Percentiles rank a stretch among this genome's conserved stretches.
These are phyloP conservation scores for Citeromyces matritensis DNA, from an alignment of 805 yeast genomes.

Conservation along the genomic window DNA sequence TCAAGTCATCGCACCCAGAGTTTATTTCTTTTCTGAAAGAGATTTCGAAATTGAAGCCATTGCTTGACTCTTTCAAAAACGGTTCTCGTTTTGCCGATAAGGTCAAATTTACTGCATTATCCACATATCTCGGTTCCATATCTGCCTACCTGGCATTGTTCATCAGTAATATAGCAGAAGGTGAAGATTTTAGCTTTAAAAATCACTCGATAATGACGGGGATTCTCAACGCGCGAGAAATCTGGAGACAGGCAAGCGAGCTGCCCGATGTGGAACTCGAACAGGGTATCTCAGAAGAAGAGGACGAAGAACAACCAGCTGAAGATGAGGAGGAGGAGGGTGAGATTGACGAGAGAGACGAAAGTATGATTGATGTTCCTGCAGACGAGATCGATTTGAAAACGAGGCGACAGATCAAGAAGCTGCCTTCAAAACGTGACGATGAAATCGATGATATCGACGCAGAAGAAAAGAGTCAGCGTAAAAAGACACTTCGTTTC, in stretches of 20 bases:
- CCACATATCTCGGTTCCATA: conserved; percentile 68
- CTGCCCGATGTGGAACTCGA: conserved; percentile 19
- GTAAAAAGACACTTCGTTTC: conserved; percentile 77
- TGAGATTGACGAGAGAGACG: conserved; percentile 6
- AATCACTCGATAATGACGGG: conserved; percentile 86
- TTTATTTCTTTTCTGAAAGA: conserved; percentile 66
- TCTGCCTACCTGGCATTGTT: conserved; percentile 69
- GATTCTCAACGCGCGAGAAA: conserved; percentile 65
- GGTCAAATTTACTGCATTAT: conserved; percentile 54
- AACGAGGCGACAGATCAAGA: conserved; percentile 35
- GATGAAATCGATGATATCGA: conserved; percentile 68
- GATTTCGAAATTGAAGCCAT: conserved; percentile 22
- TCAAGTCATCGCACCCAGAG: conserved; percentile 67
- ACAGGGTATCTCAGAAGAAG: conserved; percentile 8
- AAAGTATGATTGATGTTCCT: conserved; percentile 8
- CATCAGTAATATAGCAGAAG: conserved; percentile 33
- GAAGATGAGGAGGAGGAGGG: conserved; percentile 6
- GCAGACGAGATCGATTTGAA: conserved; percentile 36
- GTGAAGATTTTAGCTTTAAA: conserved; percentile 46
- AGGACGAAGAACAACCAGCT: conserved; percentile 11
- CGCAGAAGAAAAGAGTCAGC: conserved; percentile 67
- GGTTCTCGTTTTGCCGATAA: conserved; percentile 19
- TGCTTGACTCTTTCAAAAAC: conserved; percentile 20
- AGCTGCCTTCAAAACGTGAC: conserved; percentile 25
- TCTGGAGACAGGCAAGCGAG: conserved; percentile 74